Conservation (phyloP, 768 basidiomycete genomes). For the Harrya chromipes region DNA sequence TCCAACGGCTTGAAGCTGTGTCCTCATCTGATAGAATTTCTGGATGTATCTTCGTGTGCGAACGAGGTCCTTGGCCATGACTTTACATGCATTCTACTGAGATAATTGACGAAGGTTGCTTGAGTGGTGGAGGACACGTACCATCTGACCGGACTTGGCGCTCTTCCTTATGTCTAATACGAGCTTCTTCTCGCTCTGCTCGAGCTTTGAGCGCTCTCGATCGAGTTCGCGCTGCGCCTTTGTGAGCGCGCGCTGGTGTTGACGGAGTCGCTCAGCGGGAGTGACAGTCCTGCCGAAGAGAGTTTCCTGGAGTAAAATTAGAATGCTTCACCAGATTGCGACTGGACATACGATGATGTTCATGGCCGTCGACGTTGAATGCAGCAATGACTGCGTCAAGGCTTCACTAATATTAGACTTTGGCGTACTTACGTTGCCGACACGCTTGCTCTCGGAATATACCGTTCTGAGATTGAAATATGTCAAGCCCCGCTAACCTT, state of each 20-base stretch:
- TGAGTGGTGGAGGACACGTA: slow-evolving; percentile 32
- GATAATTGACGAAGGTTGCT: slow-evolving; percentile 17
- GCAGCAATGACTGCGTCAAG: slow-evolving; percentile 10
- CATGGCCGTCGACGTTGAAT: slow-evolving; percentile 43
- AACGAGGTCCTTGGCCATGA: slow-evolving; percentile 98
- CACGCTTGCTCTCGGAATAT: background rate
- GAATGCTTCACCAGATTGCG: background rate
- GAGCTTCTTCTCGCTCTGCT: slow-evolving; percentile 96
- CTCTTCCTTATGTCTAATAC: slow-evolving; percentile 94
- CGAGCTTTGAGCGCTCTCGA: slow-evolving; percentile 90
- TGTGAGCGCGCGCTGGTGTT: slow-evolving; percentile 93
- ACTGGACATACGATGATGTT: slow-evolving; percentile 62
- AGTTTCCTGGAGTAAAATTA: slow-evolving; percentile 64
- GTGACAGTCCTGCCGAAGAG: slow-evolving; percentile 94
- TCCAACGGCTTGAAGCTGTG: slow-evolving; percentile 94
- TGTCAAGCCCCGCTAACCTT: slow-evolving; percentile 20
- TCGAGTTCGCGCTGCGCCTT: slow-evolving; percentile 99
- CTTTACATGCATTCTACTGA: slow-evolving; percentile 92
- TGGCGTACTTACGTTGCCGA: no score
- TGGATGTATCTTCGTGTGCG: slow-evolving; percentile 93
- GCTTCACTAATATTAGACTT: background rate
- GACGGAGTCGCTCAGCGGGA: slow-evolving; percentile 93
- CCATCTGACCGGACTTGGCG: slow-evolving; percentile 94
- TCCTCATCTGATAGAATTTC: slow-evolving; percentile 99
- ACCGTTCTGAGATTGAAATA: slow-evolving; percentile 20